Evolutionary conservation across 805 yeast species (phyloP).

Genomic region (Candida koratica): DNA sequence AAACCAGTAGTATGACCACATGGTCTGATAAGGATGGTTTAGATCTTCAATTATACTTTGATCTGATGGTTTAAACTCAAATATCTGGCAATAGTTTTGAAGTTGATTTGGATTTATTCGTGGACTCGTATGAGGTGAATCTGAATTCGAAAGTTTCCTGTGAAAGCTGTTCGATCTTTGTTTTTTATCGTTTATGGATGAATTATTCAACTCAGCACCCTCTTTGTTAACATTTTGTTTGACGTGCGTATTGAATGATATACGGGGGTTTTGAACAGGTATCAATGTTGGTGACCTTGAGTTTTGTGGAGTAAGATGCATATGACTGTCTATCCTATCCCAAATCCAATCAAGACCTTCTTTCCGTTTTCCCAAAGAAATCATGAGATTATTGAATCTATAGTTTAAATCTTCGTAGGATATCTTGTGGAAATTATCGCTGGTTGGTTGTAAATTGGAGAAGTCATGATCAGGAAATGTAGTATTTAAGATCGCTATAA

Average conservation of each 20-base stretch:
- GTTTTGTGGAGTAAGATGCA: constrained; percentile 52
- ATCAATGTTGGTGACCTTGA: constrained; percentile 21
- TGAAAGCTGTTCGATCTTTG: constrained; percentile 8
- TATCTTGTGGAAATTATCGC: constrained; percentile 41
- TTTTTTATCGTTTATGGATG: constrained; percentile 5
- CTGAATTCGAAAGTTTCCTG: constrained; percentile 9
- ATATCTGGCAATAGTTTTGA: constrained; percentile 52
- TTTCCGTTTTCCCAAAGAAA: constrained; percentile 43
- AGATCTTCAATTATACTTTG: constrained; percentile 59
- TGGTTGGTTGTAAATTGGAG: constrained; percentile 79
- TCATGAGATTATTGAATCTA: constrained; percentile 72
- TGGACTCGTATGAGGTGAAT: constrained; percentile 13
- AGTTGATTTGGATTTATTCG: constrained; percentile 5
- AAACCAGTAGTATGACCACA: constrained; percentile 86
- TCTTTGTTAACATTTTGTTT: constrained; percentile 6
- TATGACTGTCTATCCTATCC: constrained; percentile 81
- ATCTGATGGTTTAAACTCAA: constrained; percentile 60
- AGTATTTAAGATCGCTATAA: constrained; percentile 85
- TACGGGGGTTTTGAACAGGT: constrained; percentile 8
- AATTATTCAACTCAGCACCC: constrained; percentile 2
- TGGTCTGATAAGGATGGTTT: constrained; percentile 42
- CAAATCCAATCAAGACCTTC: constrained; percentile 64
- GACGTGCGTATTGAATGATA: constrained; percentile 11
- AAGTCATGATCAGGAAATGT: constrained; percentile 97
- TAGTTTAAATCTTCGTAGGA: constrained; percentile 48